Evolutionary conservation across 1,284 basidiomycete species (phyloP), one percentile per base, ranked within the genome.

Genomic region (Sanghuangporus sanghuang): DNA sequence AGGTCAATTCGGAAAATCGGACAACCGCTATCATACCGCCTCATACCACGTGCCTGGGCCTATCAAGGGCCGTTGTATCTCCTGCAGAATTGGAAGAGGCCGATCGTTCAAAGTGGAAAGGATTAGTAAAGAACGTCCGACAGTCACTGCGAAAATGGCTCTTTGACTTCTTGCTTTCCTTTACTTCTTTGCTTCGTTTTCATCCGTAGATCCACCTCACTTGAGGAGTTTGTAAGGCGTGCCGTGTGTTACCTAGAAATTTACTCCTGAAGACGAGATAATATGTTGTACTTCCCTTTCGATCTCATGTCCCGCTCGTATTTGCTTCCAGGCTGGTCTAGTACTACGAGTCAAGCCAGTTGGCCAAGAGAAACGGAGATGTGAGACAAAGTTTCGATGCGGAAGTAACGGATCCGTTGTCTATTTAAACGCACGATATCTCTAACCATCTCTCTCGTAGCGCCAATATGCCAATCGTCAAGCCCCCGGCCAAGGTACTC

Each of bases 391-490:
- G 40, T 12, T 42, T n/a, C 40, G 16, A 46, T 46, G 44, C 44
- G 21, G 21, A n/a, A n/a, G 1, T 18, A 46, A 46, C 16, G 16
- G 44, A 46, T n/a, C 21, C 44, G 21, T 46, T 46, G 44, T 46
- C 44, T 46, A n/a, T 18, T 14, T 16, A 7, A n/a, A n/a, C 16
- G 2, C 8, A 46, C 0, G 8, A 2, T n/a, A 5, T 7, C 21
- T 46, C 44, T 7, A 6, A 46, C 8, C 2, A n/a, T 18, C 16
- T 46, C 16, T 46, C 44, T n/a, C 44, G 16, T 12, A 14, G 16
- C 7, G 2, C 1, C 44, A 76, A 54, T 57, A 81, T 82, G 80
- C 75, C 79, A 11, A 68, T 76, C 48, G 69, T 81, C 57, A 66
- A 71, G 42, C 67, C 73, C 36, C 75, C 76, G 21, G 73, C 73